A percentile compares a stretch with the other conserved stretches of the same genome.
phyloP scores from a whole-genome alignment of 169 alveolate genomes.

The Eimeria maxima region DNA sequence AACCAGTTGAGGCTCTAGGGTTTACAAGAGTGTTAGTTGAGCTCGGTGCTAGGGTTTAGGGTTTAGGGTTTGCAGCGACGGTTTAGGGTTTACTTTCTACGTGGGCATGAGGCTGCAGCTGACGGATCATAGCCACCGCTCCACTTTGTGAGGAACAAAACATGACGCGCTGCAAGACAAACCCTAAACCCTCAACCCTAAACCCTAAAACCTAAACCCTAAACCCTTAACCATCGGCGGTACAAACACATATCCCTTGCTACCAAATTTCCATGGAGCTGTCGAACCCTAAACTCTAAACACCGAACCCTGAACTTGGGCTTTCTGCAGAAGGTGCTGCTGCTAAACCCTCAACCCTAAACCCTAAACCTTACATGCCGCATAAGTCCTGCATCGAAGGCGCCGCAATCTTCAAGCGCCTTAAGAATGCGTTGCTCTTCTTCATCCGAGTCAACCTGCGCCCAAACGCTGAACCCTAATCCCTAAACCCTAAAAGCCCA shows the following conservation, averaged over 20 bases:
- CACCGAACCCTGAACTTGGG: not conserved
- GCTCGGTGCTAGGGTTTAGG: not conserved
- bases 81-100: not conserved
- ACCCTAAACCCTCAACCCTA: not conserved
- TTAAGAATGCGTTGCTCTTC: not conserved
- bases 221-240: not conserved
- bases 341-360: not conserved
- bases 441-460: not conserved
- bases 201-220: constrained; percentile 12
- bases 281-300: not conserved
- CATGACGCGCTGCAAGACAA: constrained; percentile 27
- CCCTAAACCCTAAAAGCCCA: constrained; percentile 7
- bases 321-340: not conserved
- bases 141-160: not conserved
- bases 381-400: not conserved
- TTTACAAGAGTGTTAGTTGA: not conserved
- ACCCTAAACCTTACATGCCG: not conserved
- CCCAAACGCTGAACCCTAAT: not conserved
- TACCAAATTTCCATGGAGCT: not conserved
- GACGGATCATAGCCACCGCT: constrained; percentile 30
- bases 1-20: not conserved
- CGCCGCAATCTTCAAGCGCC: not conserved
- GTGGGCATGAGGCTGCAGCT: constrained; percentile 34
- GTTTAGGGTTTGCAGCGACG: no score
- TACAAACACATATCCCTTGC: not conserved